Evolutionary conservation across 495 filamentous ascomycete genomes (phyloP).

Genomic region (Cairneyella variabilis): DNA sequence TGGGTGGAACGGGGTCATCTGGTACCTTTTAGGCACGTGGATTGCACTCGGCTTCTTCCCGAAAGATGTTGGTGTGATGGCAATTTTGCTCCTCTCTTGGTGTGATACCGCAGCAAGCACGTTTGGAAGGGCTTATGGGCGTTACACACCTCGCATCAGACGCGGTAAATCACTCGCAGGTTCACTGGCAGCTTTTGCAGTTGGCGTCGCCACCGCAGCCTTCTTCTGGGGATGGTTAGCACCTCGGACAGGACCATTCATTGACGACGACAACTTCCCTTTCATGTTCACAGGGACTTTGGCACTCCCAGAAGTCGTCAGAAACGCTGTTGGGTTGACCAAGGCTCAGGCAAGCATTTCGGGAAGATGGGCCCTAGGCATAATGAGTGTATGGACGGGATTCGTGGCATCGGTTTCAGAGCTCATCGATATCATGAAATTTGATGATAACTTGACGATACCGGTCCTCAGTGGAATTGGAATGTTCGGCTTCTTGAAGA

Average conservation of each 20-base stretch:
- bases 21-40: slow-evolving; percentile 89
- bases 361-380: slow-evolving; percentile 71
- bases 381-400: slow-evolving; percentile 85
- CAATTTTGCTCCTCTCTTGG: slow-evolving; percentile 87
- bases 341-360: slow-evolving; percentile 47
- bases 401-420: slow-evolving; percentile 84
- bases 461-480: slow-evolving; percentile 86
- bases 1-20: slow-evolving; percentile 94
- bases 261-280: slow-evolving; percentile 56
- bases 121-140: slow-evolving; percentile 81
- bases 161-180: slow-evolving; percentile 89
- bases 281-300: slow-evolving; percentile 83
- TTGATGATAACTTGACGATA: slow-evolving; percentile 98
- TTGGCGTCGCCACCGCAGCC: slow-evolving; percentile 75
- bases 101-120: slow-evolving; percentile 97
- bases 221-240: slow-evolving; percentile 86
- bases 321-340: slow-evolving; percentile 45
- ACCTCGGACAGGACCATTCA: slow-evolving; percentile 61
- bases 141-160: slow-evolving; percentile 80
- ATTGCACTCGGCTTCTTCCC: slow-evolving; percentile 81
- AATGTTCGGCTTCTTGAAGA: slow-evolving; percentile 88
- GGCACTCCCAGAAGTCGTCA: slow-evolving; percentile 52
- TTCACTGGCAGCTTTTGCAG: slow-evolving; percentile 73
- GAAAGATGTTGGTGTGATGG: slow-evolving; percentile 90
- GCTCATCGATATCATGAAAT: slow-evolving; percentile 82